phyloP scores from a whole-genome alignment of 1,139 yeast genomes.

The Hyphopichia wangnamkhiaoensis region DNA sequence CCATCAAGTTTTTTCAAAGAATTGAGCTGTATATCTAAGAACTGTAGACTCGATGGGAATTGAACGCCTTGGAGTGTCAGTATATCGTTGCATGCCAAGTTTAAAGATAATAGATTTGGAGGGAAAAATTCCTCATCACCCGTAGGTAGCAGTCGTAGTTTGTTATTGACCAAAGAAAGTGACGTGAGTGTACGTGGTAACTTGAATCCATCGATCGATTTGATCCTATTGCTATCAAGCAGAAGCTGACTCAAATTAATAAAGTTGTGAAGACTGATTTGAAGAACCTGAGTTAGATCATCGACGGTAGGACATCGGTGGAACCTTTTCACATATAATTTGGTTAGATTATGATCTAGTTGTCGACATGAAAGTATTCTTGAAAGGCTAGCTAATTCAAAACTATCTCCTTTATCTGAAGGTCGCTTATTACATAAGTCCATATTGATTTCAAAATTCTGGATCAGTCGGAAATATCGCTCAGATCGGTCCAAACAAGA shows the following conservation, averaged over 20 bases:
- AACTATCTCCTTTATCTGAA: constrained; percentile 6
- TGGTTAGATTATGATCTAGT: constrained; percentile 12
- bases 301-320: constrained; percentile 14
- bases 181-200: constrained; percentile 13
- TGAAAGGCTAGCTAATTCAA: constrained; percentile 8
- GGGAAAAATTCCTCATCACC: constrained; percentile 13
- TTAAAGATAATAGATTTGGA: constrained; percentile 12
- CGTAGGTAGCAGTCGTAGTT: constrained; percentile 11
- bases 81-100: constrained; percentile 17
- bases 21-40: constrained; percentile 18
- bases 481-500: constrained; percentile 3
- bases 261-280: neutral
- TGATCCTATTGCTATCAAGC: too few relatives aligned
- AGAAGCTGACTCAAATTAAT: too few relatives aligned
- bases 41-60: constrained; percentile 16
- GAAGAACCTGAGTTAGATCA: too few relatives aligned
- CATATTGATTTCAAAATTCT: constrained; percentile 13
- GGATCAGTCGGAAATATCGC: constrained; percentile 8
- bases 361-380: constrained; percentile 8
- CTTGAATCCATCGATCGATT: constrained; percentile 9
- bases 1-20: constrained; percentile 14
- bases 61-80: constrained; percentile 9
- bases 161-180: constrained; percentile 16
- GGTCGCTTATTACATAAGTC: constrained; percentile 15
- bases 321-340: constrained; percentile 15